Evolutionary conservation across 805 yeast species (phyloP), one percentile per base, ranked within the genome.

Genomic region (Teunomyces tritomae): DNA sequence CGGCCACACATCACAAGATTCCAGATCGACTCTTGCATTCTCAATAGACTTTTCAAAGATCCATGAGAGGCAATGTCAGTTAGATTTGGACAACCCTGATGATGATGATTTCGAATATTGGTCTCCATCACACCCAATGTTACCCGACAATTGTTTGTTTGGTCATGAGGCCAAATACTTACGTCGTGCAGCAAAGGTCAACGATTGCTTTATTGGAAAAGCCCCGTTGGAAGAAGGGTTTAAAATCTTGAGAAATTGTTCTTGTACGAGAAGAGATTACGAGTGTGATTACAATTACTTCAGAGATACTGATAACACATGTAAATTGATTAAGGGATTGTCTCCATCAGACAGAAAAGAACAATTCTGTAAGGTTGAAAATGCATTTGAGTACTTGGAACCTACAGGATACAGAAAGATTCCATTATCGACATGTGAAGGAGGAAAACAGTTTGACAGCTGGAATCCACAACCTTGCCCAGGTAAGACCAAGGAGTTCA

Each of bases 321-420:
- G 99, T 70, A 82, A 82, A 61, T 77, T 90, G 35, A 87, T 90
- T n/a, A 71, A 76, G 16, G 97, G 97, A 0, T 71, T 80, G 46
- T 63, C 75, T 4, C 88, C 95, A 6, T 76, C 80, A 10, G 87
- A 88, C 59, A 82, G 83, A 47, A 56, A 61, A 55, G 68, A 77
- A 26, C 78, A 76, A 48, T 74, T 78, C 47, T 89, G 97, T 65
- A 74, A 71, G 47, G 72, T 76, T 48, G 72, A 80, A 3, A 76
- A 74, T 37, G 75, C 77, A 1, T 71, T 83, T 51, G 90, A 88
- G 61, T 91, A 82, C 63, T 88, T 83, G 74, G 85, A 85, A 55
- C 89, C 96, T 11, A 90, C 98, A 0, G 99, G 98, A 0, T 94
- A 94, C 65, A 81, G 99, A 63, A 83, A 82, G 57, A 78, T 91